A percentile compares a stretch with the other conserved stretches of the same genome.
Evolutionary conservation across 73 alveolate genomes (phyloP).

Genomic region (Blepharisma stoltei): DNA sequence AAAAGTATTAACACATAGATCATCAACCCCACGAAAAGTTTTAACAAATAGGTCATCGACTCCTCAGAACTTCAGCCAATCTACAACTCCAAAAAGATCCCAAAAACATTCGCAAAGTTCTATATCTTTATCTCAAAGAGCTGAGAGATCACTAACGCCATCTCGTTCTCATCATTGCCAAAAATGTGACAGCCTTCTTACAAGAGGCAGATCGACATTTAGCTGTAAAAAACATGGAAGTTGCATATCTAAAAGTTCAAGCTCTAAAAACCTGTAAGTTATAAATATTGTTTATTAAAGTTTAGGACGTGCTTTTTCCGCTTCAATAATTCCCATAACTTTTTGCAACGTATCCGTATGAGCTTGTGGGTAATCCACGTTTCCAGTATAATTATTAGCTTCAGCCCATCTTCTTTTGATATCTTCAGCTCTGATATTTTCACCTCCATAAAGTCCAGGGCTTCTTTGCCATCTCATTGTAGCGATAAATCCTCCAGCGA

Average conservation of each 20-base stretch:
- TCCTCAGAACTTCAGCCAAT: too few species aligned
- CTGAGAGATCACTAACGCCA: too few species aligned
- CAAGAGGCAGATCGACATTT: too few species aligned
- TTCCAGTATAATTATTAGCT: slow-evolving; percentile 52
- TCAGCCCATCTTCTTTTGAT: slow-evolving; percentile 50
- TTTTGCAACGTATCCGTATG: slow-evolving; percentile 41
- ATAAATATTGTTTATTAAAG: slow-evolving; percentile 27
- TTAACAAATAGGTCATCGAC: too few species aligned
- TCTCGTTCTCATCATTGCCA: too few species aligned
- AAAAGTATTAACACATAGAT: too few species aligned
- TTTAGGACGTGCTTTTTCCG: slow-evolving; percentile 32
- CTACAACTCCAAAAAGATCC: too few species aligned
- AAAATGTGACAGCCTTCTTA: too few species aligned
- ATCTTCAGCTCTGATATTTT: slow-evolving; percentile 59
- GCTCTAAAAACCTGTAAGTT: background rate
- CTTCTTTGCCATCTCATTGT: slow-evolving; percentile 76
- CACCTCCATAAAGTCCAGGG: slow-evolving; percentile 48
- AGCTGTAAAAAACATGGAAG: too few species aligned
- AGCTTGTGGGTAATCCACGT: slow-evolving; percentile 38
- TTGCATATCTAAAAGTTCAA: background rate
- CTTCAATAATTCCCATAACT: slow-evolving; percentile 36
- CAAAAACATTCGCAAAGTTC: too few species aligned
- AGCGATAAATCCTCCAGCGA: slow-evolving; percentile 72
- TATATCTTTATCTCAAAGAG: too few species aligned
- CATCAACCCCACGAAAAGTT: too few species aligned